Conservation (phyloP, 2,329 filamentous ascomycete genomes). For the Alternaria consortialis region DNA sequence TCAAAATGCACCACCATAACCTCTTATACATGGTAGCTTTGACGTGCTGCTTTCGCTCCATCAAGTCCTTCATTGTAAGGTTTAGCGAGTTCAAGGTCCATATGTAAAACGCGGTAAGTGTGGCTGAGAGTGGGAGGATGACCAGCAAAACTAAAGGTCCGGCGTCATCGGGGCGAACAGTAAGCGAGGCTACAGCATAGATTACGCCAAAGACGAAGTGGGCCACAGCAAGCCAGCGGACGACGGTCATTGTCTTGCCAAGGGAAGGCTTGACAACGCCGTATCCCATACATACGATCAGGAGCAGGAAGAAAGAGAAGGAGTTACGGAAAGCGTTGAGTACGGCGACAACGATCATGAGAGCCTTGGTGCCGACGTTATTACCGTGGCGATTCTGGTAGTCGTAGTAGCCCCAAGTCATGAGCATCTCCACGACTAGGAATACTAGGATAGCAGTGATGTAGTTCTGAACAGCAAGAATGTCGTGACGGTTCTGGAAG, state of each 20-base stretch:
- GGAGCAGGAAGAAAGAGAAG: conserved; percentile 95
- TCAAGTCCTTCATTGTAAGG: conserved; percentile 93
- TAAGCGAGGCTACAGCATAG: conserved; percentile 88
- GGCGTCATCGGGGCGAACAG: conserved; percentile 87
- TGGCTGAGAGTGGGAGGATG: conserved; percentile 88
- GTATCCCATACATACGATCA: conserved; percentile 99
- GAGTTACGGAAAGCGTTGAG: conserved; percentile 95
- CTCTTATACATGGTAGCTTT: conserved; percentile 98
- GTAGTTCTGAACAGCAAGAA: conserved; percentile 97
- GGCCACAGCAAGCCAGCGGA: conserved; percentile 86
- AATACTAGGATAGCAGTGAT: conserved; percentile 97
- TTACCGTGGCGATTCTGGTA: conserved; percentile 91
- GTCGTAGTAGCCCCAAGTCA: conserved; percentile 99
- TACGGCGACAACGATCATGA: conserved; percentile 90
- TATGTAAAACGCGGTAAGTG: conserved; percentile 95
- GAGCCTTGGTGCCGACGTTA: conserved; percentile 80
- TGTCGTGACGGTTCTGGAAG: conserved; percentile 91
- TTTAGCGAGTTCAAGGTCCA: conserved; percentile 98
- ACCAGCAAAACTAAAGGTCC: conserved; percentile 92
- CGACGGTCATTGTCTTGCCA: conserved; percentile 92
- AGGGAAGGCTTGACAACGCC: conserved; percentile 95
- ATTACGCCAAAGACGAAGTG: conserved; percentile 96
- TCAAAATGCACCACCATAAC: conserved; percentile 96
- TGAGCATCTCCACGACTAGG: conserved; percentile 92
- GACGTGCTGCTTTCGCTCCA: conserved; percentile 89